Percentiles rank a stretch among this genome's conserved stretches.
Conservation (phyloP, 805 yeast genomes). For the Candida pseudofarinosa region DNA sequence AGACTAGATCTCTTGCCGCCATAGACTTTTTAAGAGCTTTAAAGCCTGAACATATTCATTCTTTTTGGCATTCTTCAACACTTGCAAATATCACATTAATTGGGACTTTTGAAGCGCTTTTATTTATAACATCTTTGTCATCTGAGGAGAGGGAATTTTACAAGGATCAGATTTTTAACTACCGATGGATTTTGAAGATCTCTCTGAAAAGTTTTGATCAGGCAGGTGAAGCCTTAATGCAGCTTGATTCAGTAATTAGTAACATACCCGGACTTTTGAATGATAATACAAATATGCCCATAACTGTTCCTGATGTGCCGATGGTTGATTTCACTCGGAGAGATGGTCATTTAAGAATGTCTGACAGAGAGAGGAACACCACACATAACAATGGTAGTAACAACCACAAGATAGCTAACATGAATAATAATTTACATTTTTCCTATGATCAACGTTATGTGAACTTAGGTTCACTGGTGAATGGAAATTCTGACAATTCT, state of each 20-base stretch:
- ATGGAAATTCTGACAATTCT: not conserved
- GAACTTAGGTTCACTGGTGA: not conserved
- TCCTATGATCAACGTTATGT: not conserved
- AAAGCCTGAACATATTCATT: constrained; percentile 76
- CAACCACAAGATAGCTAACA: too few species aligned
- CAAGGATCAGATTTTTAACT: constrained; percentile 67
- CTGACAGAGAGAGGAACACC: not conserved
- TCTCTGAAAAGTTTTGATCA: constrained; percentile 75
- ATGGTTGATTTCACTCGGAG: constrained; percentile 4
- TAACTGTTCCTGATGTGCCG: constrained; percentile 32
- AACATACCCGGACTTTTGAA: constrained; percentile 69
- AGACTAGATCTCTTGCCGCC: constrained; percentile 75
- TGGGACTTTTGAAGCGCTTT: constrained; percentile 82
- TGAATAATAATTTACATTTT: not conserved
- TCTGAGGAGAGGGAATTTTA: constrained; percentile 62
- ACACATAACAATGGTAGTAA: not conserved
- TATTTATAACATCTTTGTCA: constrained; percentile 62
- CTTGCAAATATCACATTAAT: constrained; percentile 75
- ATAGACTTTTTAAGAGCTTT: constrained; percentile 72
- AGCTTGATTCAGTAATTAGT: constrained; percentile 65
- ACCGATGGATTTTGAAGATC: constrained; percentile 70
- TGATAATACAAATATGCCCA: constrained; percentile 35
- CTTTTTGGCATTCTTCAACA: constrained; percentile 88
- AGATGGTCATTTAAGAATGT: not conserved
- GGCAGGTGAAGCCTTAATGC: constrained; percentile 67